Evolutionary conservation across 192 early-diverging fungal genomes (phyloP), one percentile per base, ranked within the genome.

Genomic region (Endogone sp.): DNA sequence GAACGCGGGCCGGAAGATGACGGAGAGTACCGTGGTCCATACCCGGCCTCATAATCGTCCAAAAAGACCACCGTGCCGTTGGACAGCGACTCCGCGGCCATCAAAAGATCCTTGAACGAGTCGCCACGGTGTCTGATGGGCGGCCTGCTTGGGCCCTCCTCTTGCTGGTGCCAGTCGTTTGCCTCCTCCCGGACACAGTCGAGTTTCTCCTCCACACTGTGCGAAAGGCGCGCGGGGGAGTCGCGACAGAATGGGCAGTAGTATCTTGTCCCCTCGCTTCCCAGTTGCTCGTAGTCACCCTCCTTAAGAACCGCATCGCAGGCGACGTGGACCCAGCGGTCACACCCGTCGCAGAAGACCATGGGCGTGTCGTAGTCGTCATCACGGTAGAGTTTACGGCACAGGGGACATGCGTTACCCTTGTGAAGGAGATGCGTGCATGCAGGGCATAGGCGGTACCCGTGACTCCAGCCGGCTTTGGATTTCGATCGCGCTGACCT

Each of bases 261-360:
- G 54, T 89, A 89, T 13, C 81, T 79, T 20, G 77, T 82, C 22
- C 79, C 84, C 16, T 82, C 80, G 31, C 85, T 73, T 2, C 84
- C 80, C 29, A 89, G 63, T n/a, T 80, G 76, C 22, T 87, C 83
- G 49, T 88, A 89, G 8, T 86, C 86, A 0, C 60, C 56, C 4
- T 84, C 77, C 9, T 81, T 77, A 27, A 87, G 66, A 0, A 66
- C 56, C 0, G 72, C 68, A 28, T 89, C 88, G 67, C 88, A 89
- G 26, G 72, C 76, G 4, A 80, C 64, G 71, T 89, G 88, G 3
- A 89, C 73, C 88, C 88, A 89, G 23, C 74, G 65, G 4, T 72
- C 70, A 62, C 88, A 89, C 8, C 82, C 73, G 56, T 89, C 88
- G 64, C 86, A 89, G 73, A 82, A 82, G 20, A 89, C 83, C 86